A percentile compares a stretch with the other conserved stretches of the same genome.
These are phyloP conservation scores for Cladophialophora yegresii DNA, from an alignment of 2,329 filamentous ascomycete species.

Conservation along the genomic window DNA sequence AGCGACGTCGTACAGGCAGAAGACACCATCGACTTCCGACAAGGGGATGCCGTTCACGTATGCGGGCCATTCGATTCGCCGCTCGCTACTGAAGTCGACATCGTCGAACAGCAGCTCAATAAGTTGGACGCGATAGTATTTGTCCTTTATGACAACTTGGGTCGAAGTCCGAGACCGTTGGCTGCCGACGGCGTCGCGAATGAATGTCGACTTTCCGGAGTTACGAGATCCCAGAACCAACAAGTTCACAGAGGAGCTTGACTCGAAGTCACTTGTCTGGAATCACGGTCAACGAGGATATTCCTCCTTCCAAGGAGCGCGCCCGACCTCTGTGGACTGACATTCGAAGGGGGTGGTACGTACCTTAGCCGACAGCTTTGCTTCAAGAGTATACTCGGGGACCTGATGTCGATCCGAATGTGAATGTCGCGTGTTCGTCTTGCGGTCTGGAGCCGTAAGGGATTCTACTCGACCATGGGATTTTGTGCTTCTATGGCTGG, in stretches of 20 bases:
- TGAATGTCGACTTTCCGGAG: slow-evolving; percentile 63
- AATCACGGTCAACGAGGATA: slow-evolving; percentile 15
- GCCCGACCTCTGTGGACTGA: neutral
- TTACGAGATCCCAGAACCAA: slow-evolving; percentile 57
- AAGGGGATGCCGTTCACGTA: slow-evolving; percentile 65
- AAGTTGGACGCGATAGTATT: slow-evolving; percentile 58
- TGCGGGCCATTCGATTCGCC: slow-evolving; percentile 54
- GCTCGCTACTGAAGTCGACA: slow-evolving; percentile 53
- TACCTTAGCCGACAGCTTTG: slow-evolving; percentile 26
- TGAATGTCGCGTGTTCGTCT: slow-evolving; percentile 13
- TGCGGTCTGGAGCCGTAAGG: slow-evolving; percentile 19
- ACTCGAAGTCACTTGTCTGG: slow-evolving; percentile 24
- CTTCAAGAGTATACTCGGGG: slow-evolving; percentile 14
- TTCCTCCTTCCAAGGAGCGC: neutral
- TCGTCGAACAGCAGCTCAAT: slow-evolving; percentile 58
- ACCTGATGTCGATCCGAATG: slow-evolving; percentile 13
- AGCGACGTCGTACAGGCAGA: slow-evolving; percentile 86
- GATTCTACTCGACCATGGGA: slow-evolving; percentile 26
- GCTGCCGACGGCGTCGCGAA: slow-evolving; percentile 58
- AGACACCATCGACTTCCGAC: slow-evolving; percentile 76
- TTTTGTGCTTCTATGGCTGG: slow-evolving; percentile 28
- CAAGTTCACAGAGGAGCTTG: slow-evolving; percentile 58
- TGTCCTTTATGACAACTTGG: slow-evolving; percentile 60
- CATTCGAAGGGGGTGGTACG: slow-evolving; percentile 2
- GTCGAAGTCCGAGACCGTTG: slow-evolving; percentile 41